Evolutionary conservation across 352 stramenopile genomes (phyloP).

Genomic region (Pythium brassicae): DNA sequence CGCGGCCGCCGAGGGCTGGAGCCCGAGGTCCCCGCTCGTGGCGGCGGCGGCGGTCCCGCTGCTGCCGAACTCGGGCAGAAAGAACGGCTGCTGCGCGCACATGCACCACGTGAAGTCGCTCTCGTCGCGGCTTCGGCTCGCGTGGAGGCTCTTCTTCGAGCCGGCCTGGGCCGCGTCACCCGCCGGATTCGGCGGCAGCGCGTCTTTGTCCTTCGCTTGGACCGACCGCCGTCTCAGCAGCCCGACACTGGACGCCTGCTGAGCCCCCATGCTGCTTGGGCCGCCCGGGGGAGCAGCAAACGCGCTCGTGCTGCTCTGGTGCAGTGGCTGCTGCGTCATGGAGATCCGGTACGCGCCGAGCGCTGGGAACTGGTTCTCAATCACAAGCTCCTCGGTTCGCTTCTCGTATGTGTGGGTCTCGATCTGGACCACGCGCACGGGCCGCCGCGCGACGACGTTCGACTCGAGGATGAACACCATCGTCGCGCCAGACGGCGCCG

Average conservation of each 20-base stretch:
- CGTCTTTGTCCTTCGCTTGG: constrained; percentile 8
- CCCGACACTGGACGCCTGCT: too few relatives aligned
- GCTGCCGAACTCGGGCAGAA: constrained; percentile 55
- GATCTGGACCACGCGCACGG: constrained; percentile 76
- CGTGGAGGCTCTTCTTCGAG: constrained; percentile 2
- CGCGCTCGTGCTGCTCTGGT: neutral
- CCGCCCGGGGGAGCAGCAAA: neutral
- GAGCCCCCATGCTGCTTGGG: neutral
- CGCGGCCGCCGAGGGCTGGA: constrained; percentile 9
- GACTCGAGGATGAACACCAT: constrained; percentile 91
- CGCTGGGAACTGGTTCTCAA: constrained; percentile 85
- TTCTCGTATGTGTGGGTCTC: constrained; percentile 81
- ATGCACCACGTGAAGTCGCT: constrained; percentile 63
- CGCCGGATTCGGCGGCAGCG: too few relatives aligned
- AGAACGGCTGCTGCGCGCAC: constrained; percentile 63
- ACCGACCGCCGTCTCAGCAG: neutral
- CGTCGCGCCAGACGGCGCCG: constrained; percentile 36
- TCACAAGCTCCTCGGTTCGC: constrained; percentile 64
- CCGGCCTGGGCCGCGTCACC: neutral
- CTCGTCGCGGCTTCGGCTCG: constrained; percentile 26
- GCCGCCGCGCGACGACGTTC: constrained; percentile 71
- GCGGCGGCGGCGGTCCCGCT: constrained; percentile 3
- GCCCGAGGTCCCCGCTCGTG: constrained; percentile 8
- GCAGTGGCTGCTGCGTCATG: constrained; percentile 45
- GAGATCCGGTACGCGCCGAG: constrained; percentile 70